Percentiles rank a stretch among this genome's conserved stretches.
Conservation (phyloP, 768 basidiomycete genomes). For the Naganishia kalamii region DNA sequence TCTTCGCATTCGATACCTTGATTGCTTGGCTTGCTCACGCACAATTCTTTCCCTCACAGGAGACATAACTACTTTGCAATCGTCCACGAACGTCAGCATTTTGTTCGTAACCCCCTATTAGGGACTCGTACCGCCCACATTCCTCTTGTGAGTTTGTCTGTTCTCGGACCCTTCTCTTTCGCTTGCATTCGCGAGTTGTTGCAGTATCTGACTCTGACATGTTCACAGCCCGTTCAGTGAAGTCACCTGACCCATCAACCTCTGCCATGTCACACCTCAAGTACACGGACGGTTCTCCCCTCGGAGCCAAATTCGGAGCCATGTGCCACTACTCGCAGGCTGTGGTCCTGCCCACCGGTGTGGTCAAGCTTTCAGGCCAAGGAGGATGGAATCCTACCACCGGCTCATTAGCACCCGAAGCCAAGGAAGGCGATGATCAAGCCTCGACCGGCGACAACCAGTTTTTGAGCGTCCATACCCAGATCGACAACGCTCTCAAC, state of each 20-base stretch:
- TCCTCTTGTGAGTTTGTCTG: no score
- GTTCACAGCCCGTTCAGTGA: no score
- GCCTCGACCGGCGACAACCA: background rate
- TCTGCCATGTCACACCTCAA: slow-evolving; percentile 3
- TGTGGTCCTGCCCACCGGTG: background rate
- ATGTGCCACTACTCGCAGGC: slow-evolving; percentile 14
- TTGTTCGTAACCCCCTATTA: no score
- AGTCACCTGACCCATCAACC: background rate
- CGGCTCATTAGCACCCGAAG: background rate
- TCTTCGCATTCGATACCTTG: no score
- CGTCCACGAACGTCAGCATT: no score
- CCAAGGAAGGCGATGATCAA: background rate
- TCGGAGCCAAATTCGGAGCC: slow-evolving; percentile 2
- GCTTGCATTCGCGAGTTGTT: no score
- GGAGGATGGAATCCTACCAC: slow-evolving; percentile 7
- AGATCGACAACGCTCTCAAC: background rate
- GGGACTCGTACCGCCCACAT: no score
- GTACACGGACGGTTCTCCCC: background rate
- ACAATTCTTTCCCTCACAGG: no score
- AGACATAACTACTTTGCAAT: no score
- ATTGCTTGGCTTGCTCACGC: no score
- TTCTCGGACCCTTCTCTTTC: no score
- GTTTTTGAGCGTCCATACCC: background rate
- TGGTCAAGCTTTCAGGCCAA: slow-evolving; percentile 11
- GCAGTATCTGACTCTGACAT: no score